Conservation (phyloP, 2,329 filamentous ascomycete genomes). For the Metarhizium humberi region DNA sequence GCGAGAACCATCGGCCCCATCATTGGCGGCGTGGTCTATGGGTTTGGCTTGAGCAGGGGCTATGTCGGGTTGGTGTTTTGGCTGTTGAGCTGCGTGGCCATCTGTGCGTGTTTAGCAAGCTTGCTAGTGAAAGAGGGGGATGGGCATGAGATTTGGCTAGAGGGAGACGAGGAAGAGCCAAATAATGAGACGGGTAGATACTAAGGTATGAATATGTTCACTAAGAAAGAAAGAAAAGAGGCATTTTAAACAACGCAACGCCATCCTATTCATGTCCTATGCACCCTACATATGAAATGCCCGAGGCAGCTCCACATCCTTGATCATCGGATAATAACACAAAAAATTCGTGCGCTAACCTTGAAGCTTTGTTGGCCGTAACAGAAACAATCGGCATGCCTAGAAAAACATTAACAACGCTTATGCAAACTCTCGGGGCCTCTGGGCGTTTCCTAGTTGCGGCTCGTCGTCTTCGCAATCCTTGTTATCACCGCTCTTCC, state of each 20-base stretch:
- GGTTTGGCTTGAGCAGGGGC: slow-evolving; percentile 45
- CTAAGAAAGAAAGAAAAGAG: background rate
- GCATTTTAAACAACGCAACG: background rate
- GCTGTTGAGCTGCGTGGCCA: slow-evolving; percentile 40
- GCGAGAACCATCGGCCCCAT: slow-evolving; percentile 52
- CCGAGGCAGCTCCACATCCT: background rate
- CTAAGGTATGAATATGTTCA: background rate
- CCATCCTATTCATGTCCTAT: background rate
- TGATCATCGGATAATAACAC: background rate
- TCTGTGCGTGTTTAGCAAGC: slow-evolving; percentile 40
- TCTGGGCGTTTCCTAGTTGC: slow-evolving; percentile 20
- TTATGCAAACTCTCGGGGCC: slow-evolving; percentile 23
- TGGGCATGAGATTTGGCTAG: slow-evolving; percentile 56
- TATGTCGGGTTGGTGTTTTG: slow-evolving; percentile 41
- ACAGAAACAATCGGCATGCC: background rate
- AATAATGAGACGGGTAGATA: background rate
- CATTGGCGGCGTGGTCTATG: slow-evolving; percentile 51
- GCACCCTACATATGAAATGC: background rate
- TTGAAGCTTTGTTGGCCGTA: background rate
- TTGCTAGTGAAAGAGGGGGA: slow-evolving; percentile 50
- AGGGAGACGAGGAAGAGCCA: slow-evolving; percentile 40
- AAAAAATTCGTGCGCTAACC: background rate
- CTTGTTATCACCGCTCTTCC: slow-evolving; percentile 14
- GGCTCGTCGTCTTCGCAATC: slow-evolving; percentile 21
- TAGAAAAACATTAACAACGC: background rate